Conservation (phyloP, 805 yeast genomes). For the Hanseniaspora hatyaiensis region DNA sequence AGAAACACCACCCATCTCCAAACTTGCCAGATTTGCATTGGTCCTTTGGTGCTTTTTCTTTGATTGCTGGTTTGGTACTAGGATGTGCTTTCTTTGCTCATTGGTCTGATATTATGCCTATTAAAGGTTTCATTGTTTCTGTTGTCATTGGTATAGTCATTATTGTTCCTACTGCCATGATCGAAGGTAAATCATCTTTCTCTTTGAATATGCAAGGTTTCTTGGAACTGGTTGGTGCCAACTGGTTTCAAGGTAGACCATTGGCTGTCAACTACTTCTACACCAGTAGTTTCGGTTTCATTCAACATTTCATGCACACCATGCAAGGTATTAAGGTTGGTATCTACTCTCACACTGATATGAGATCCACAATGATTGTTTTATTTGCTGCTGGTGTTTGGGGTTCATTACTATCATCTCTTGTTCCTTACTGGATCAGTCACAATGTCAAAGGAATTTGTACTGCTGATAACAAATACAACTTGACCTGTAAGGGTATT, state of each 20-base stretch:
- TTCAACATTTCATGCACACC: slow-evolving; percentile 30
- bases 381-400: slow-evolving; percentile 38
- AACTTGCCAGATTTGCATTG: slow-evolving; percentile 45
- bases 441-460: slow-evolving; percentile 35
- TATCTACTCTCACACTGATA: slow-evolving; percentile 55
- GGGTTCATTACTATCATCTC: slow-evolving; percentile 35
- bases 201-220: slow-evolving; percentile 49
- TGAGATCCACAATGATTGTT: slow-evolving; percentile 45
- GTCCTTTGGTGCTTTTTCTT: slow-evolving; percentile 49
- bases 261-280: slow-evolving; percentile 53
- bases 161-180: slow-evolving; percentile 49
- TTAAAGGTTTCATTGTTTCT: slow-evolving; percentile 39
- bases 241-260: slow-evolving; percentile 50
- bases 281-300: slow-evolving; percentile 39
- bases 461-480: slow-evolving; percentile 31
- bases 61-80: slow-evolving; percentile 37
- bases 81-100: slow-evolving; percentile 33
- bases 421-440: slow-evolving; percentile 36
- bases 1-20: slow-evolving; percentile 22
- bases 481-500: slow-evolving; percentile 39
- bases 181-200: slow-evolving; percentile 52
- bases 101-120: slow-evolving; percentile 33
- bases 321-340: slow-evolving; percentile 53
- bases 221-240: slow-evolving; percentile 54
- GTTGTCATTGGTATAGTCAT: slow-evolving; percentile 43